Evolutionary conservation across 345 rosid genomes (phyloP).

Genomic region (Eucalyptus regnans): DNA sequence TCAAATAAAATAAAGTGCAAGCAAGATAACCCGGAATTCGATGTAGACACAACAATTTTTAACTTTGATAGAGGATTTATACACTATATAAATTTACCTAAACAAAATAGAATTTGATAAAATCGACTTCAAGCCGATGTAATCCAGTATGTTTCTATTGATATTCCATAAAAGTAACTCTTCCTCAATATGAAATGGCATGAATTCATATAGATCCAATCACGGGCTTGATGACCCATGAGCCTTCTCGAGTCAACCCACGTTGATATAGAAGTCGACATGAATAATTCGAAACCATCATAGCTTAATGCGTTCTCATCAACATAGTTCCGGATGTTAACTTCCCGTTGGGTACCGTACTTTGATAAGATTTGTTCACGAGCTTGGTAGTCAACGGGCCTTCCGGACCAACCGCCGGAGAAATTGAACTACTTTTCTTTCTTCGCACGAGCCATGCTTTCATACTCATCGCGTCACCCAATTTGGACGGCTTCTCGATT

Average conservation of each 20-base stretch:
- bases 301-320: not conserved
- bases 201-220: not conserved
- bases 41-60: accelerated
- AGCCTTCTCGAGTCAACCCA: not conserved
- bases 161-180: not conserved
- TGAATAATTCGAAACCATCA: not conserved
- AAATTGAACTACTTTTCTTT: not conserved
- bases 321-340: not conserved
- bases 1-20: not conserved
- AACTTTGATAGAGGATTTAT: not conserved
- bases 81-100: not conserved
- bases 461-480: not conserved
- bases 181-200: not conserved
- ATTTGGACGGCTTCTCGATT: not conserved
- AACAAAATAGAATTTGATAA: not conserved
- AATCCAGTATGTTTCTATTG: no score
- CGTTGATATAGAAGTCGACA: not conserved
- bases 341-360: not conserved
- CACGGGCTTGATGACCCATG: not conserved
- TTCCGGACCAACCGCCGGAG: not conserved
- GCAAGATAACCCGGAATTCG: accelerated
- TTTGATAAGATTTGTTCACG: not conserved
- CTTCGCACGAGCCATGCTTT: not conserved
- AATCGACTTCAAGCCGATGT: not conserved
- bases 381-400: not conserved